phyloP scores from a whole-genome alignment of 495 filamentous ascomycete genomes.

The Chaetomium tenue region DNA sequence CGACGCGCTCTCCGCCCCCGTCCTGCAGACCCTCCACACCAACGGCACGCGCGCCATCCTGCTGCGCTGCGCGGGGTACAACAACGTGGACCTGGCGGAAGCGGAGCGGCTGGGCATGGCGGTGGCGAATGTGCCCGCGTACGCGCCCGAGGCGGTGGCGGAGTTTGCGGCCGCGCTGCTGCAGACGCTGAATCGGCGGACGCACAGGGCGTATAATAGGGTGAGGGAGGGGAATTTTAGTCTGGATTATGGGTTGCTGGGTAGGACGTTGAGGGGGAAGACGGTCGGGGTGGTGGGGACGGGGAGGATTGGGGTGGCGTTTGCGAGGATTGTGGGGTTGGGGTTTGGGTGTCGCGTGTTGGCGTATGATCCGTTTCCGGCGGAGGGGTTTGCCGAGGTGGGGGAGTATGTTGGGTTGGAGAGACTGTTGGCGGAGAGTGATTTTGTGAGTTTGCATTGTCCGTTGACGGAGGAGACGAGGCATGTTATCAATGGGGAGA shows the following conservation, averaged over 20 bases:
- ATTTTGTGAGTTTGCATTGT: slow-evolving; percentile 66
- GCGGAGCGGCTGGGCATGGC: slow-evolving; percentile 59
- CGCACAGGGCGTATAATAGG: slow-evolving; percentile 68
- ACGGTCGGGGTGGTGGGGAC: slow-evolving; percentile 58
- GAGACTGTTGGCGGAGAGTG: slow-evolving; percentile 51
- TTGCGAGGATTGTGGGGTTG: slow-evolving; percentile 51
- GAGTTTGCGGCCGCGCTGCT: slow-evolving; percentile 68
- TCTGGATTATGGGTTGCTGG: slow-evolving; percentile 59
- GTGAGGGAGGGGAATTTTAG: slow-evolving; percentile 71
- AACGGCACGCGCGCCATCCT: slow-evolving; percentile 56
- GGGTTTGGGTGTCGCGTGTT: slow-evolving; percentile 64
- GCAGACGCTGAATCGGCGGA: slow-evolving; percentile 68
- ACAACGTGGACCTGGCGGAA: slow-evolving; percentile 60
- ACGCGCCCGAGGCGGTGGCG: slow-evolving; percentile 70
- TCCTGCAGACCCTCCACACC: slow-evolving; percentile 51
- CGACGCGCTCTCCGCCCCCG: slow-evolving; percentile 53
- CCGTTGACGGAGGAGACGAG: slow-evolving; percentile 59
- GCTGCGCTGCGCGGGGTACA: slow-evolving; percentile 69
- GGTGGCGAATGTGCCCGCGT: slow-evolving; percentile 66
- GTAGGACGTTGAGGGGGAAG: slow-evolving; percentile 59
- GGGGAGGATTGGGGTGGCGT: slow-evolving; percentile 54
- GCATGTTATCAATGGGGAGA: slow-evolving; percentile 59
- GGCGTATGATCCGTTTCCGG: slow-evolving; percentile 56
- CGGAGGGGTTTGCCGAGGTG: slow-evolving; percentile 48
- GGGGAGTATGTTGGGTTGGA: slow-evolving; percentile 59